Conservation (phyloP, 306 rosid genomes). For the Lathyrus oleraceus region DNA sequence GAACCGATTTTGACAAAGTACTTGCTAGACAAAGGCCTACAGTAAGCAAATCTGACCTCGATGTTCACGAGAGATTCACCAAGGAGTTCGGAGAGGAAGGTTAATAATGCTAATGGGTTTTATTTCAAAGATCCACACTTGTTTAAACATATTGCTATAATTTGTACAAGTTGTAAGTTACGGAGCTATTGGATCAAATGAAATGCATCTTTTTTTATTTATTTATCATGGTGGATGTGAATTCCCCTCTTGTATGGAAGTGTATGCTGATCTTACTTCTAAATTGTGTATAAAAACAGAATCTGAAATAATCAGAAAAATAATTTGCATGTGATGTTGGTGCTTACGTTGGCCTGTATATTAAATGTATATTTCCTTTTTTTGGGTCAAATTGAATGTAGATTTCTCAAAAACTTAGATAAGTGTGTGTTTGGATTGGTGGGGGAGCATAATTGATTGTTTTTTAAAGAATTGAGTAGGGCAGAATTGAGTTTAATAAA, state of each 20-base stretch:
- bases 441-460: no score
- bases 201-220: conserved; percentile 39
- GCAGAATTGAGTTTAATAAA: no score
- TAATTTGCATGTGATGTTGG: conserved; percentile 27
- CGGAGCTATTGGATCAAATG: conserved; percentile 48
- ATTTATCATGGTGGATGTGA: conserved; percentile 47
- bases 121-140: conserved; percentile 42
- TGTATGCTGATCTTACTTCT: conserved; percentile 42
- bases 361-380: neutral
- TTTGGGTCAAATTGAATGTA: neutral
- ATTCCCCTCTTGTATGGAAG: conserved; percentile 40
- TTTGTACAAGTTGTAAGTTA: conserved; percentile 51
- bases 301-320: conserved; percentile 39
- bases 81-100: conserved; percentile 99
- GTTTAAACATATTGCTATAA: conserved; percentile 37
- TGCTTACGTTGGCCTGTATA: conserved; percentile 19
- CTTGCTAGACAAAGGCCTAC: conserved; percentile 98
- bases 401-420: conserved; percentile 1
- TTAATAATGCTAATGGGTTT: conserved; percentile 58
- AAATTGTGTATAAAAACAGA: conserved; percentile 56
- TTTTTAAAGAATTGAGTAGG: no score
- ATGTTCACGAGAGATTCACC: conserved; percentile 91
- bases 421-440: no score
- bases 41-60: conserved; percentile 87
- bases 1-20: conserved; percentile 92